These are phyloP conservation scores for Talaromyces funiculosus DNA, from an alignment of 2,329 filamentous ascomycete genomes.

Conservation along the genomic window DNA sequence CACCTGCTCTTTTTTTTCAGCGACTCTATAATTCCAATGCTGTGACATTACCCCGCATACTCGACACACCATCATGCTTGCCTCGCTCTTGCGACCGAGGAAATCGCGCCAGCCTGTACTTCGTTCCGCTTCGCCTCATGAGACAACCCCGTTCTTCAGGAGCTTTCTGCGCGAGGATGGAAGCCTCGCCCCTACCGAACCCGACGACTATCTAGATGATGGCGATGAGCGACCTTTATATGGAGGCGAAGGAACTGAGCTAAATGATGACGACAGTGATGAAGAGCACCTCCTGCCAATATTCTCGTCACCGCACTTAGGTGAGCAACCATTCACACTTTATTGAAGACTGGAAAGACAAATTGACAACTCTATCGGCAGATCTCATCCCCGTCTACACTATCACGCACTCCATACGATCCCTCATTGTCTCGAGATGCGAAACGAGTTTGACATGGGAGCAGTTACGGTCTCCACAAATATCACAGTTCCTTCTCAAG, in stretches of 20 bases:
- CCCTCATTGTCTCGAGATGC: constrained; percentile 75
- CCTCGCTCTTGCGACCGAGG: constrained; percentile 28
- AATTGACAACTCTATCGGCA: constrained; percentile 29
- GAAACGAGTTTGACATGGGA: constrained; percentile 94
- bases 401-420: constrained; percentile 82
- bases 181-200: constrained; percentile 11
- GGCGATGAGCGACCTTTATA: constrained; percentile 32
- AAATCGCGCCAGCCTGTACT: constrained; percentile 21
- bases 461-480: constrained; percentile 88
- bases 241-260: constrained; percentile 30
- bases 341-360: constrained; percentile 7
- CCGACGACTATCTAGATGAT: constrained; percentile 28
- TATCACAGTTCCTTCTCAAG: constrained; percentile 92
- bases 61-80: constrained; percentile 22
- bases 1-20: background rate
- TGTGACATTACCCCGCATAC: background rate
- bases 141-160: constrained; percentile 18
- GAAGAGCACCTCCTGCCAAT: constrained; percentile 62
- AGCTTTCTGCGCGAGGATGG: constrained; percentile 9
- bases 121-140: constrained; percentile 24
- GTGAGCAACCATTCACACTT: constrained; percentile 39
- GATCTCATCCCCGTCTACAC: constrained; percentile 84
- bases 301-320: constrained; percentile 72
- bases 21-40: background rate
- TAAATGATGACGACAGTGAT: constrained; percentile 38